Percentiles rank a stretch among this genome's conserved stretches.
These are phyloP conservation scores for Helotiales sp. DNA, from an alignment of 2,329 filamentous ascomycete genomes.

Conservation along the genomic window DNA sequence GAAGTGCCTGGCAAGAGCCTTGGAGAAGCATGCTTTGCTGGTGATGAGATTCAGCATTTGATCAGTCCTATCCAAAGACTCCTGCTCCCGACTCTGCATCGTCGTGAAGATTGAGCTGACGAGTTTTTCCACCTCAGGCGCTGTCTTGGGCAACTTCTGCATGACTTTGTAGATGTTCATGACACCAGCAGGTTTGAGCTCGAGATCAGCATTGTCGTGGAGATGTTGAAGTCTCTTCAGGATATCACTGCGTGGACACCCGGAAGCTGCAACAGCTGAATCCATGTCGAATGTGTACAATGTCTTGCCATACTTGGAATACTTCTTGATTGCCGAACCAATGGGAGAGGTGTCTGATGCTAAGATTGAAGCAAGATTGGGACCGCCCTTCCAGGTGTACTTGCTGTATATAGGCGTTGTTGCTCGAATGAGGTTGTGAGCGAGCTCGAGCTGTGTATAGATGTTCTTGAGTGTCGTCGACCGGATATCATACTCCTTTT, in stretches of 20 bases:
- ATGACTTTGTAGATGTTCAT: conserved; percentile 54
- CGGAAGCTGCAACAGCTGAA: conserved; percentile 32
- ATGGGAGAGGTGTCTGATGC: conserved; percentile 41
- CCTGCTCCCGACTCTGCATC: conserved; percentile 52
- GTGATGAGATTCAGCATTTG: conserved; percentile 56
- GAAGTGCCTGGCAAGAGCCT: conserved; percentile 55
- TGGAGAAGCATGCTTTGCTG: conserved; percentile 50
- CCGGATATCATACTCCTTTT: conserved; percentile 54
- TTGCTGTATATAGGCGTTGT: conserved; percentile 57
- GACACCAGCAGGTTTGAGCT: conserved; percentile 53
- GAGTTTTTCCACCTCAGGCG: conserved; percentile 44
- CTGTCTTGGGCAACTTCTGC: conserved; percentile 44
- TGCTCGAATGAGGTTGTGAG: conserved; percentile 55
- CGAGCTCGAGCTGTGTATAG: conserved; percentile 61
- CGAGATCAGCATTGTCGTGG: conserved; percentile 48
- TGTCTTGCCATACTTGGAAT: conserved; percentile 43
- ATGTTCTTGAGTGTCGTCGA: conserved; percentile 50
- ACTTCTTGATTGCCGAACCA: conserved; percentile 44
- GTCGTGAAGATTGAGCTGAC: conserved; percentile 48
- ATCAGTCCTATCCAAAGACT: conserved; percentile 51
- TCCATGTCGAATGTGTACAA: conserved; percentile 51
- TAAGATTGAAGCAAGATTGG: conserved; percentile 35
- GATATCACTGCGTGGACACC: conserved; percentile 46
- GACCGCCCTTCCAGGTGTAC: conserved; percentile 49
- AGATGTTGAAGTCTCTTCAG: conserved; percentile 56